A percentile compares a stretch with the other conserved stretches of the same genome.
Evolutionary conservation across 441 rosid genomes (phyloP).

Genomic region (Manihot esculenta): DNA sequence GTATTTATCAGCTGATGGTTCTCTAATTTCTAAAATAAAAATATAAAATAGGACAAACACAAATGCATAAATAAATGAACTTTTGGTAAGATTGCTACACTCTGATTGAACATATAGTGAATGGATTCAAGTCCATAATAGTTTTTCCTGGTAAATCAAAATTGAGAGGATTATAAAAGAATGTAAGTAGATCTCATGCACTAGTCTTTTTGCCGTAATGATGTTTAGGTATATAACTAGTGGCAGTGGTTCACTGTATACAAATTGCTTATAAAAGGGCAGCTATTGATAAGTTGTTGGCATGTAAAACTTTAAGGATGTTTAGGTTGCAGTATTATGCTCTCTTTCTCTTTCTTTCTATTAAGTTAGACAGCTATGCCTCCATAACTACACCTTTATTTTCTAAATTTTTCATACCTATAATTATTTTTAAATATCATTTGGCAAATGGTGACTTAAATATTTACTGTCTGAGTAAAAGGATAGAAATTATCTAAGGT

Average conservation of each 20-base stretch:
- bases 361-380: not conserved
- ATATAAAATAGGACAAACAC: no score
- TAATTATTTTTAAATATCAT: not conserved
- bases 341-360: no score
- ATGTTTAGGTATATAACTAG: not conserved
- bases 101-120: not conserved
- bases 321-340: not conserved
- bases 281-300: not conserved
- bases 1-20: not conserved
- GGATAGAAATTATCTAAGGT: not conserved
- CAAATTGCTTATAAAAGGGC: not conserved
- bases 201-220: not conserved
- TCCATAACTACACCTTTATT: not conserved
- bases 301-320: not conserved
- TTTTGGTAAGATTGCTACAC: not conserved
- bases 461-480: not conserved
- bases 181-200: slow-evolving; percentile 17
- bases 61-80: not conserved
- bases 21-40: not conserved
- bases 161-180: not conserved
- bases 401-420: not conserved
- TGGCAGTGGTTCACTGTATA: not conserved
- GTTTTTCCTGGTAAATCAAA: not conserved
- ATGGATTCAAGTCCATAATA: no score
- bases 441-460: not conserved